Conservation (phyloP, 208 protist genomes). For the Herpetomonas samuelpessoai region DNA sequence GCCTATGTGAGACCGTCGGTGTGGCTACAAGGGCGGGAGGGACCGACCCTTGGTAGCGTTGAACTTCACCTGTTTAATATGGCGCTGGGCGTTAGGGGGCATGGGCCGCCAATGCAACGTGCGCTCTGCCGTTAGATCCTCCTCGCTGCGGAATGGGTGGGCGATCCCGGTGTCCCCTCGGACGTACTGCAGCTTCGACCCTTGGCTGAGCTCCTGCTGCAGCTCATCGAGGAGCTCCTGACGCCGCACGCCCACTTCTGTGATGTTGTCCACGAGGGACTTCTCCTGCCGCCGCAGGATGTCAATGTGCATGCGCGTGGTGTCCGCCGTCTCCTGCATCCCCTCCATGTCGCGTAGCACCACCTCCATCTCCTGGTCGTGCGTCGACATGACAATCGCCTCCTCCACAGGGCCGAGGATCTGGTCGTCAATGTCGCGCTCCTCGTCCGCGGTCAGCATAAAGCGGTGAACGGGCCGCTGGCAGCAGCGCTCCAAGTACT, state of each 20-base stretch:
- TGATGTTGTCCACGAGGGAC: conserved; percentile 82
- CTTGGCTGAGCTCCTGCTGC: conserved; percentile 21
- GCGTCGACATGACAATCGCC: conserved; percentile 77
- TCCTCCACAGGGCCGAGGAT: conserved; percentile 49
- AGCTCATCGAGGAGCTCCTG: conserved; percentile 50
- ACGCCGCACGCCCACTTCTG: conserved; percentile 63
- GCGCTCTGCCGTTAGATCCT: conserved; percentile 61
- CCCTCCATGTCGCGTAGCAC: conserved; percentile 80
- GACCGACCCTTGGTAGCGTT: conserved; percentile 22
- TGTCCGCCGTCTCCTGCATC: conserved; percentile 54
- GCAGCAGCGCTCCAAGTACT: conserved; percentile 73
- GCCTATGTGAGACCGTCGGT: too few species aligned
- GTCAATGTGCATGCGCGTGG: conserved; percentile 50
- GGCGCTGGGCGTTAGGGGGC: conserved; percentile 39
- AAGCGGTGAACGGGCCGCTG: conserved; percentile 59
- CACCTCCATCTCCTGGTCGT: conserved; percentile 88
- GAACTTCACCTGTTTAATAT: conserved; percentile 29
- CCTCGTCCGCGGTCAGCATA: conserved; percentile 78
- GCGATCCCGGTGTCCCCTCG: conserved; percentile 11
- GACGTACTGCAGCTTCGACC: conserved; percentile 42
- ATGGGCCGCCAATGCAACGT: conserved; percentile 79
- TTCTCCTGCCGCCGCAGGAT: conserved; percentile 68
- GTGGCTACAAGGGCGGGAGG: conserved; percentile 26
- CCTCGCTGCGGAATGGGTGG: conserved; percentile 29
- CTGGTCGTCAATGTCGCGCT: conserved; percentile 75